These are phyloP conservation scores for Holtermannia corniformis DNA, from an alignment of 768 basidiomycete species.

Conservation along the genomic window DNA sequence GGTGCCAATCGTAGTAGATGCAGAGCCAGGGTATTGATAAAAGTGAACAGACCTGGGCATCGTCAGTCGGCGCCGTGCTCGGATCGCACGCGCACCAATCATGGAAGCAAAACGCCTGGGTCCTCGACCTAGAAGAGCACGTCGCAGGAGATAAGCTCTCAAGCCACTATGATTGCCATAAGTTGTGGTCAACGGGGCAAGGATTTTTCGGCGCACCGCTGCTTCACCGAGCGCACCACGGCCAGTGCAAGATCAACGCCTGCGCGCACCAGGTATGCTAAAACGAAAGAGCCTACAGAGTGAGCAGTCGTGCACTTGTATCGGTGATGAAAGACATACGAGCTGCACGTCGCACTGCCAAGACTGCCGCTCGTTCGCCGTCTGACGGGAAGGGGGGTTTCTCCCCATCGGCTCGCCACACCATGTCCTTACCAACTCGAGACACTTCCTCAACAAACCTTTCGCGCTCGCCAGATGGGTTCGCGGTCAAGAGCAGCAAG, in stretches of 20 bases:
- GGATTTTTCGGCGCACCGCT: too few relatives aligned
- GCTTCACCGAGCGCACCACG: too few relatives aligned
- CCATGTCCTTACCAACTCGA: conserved; percentile 27
- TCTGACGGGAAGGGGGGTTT: conserved; percentile 29
- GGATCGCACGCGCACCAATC: not conserved
- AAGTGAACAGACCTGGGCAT: conserved; percentile 37
- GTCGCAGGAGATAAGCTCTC: not conserved
- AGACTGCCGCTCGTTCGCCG: conserved; percentile 34
- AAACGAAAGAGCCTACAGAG: conserved; percentile 59
- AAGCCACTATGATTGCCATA: too few relatives aligned
- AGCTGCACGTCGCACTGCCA: conserved; percentile 32
- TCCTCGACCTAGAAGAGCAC: not conserved
- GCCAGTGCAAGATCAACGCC: conserved; percentile 76
- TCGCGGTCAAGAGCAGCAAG: conserved; percentile 24
- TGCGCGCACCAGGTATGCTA: conserved; percentile 74
- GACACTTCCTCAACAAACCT: conserved; percentile 23
- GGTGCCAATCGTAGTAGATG: conserved; percentile 38
- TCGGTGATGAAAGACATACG: conserved; percentile 15
- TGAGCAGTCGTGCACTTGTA: not conserved
- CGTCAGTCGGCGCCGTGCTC: not conserved
- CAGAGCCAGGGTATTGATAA: conserved; percentile 38
- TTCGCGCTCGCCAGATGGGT: conserved; percentile 16
- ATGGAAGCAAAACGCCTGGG: not conserved
- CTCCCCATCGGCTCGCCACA: conserved; percentile 36
- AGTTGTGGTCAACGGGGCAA: too few relatives aligned